phyloP scores from a whole-genome alignment of 306 rosid genomes.

The Ormosia semicastrata region DNA sequence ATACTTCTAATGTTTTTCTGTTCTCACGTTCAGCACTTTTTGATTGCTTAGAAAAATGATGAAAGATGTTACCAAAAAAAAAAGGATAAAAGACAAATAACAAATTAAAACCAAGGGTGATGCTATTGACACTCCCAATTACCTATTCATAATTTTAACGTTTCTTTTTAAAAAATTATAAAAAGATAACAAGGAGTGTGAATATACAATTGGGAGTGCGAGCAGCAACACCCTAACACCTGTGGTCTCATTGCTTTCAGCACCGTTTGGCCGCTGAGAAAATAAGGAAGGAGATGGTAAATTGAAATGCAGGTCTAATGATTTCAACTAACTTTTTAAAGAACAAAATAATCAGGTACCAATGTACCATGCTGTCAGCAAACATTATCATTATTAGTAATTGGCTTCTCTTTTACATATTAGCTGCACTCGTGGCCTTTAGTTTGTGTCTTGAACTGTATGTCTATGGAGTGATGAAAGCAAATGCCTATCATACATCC shows the following conservation, averaged over 20 bases:
- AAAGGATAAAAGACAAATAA: not conserved
- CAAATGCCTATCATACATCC: too few species aligned
- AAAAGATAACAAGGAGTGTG: too few species aligned
- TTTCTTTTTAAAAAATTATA: too few species aligned
- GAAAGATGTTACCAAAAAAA: too few species aligned
- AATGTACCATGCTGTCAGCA: not conserved
- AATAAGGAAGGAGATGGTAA: not conserved
- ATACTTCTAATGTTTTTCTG: not conserved
- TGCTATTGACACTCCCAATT: too few species aligned
- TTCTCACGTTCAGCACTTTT: not conserved
- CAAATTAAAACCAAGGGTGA: not conserved
- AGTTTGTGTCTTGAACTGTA: not conserved
- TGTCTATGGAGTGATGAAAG: not conserved
- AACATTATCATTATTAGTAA: not conserved
- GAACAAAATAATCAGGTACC: not conserved
- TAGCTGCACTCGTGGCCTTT: slow-evolving; percentile 14
- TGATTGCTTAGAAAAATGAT: not conserved
- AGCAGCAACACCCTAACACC: too few species aligned
- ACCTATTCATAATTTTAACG: too few species aligned
- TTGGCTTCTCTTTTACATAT: not conserved
- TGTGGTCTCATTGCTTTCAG: too few species aligned
- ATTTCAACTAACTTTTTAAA: not conserved
- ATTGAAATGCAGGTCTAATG: not conserved
- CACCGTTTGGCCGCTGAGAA: not conserved
- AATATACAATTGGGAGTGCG: not conserved